A percentile compares a stretch with the other conserved stretches of the same genome.
Evolutionary conservation across 2,329 filamentous ascomycete species (phyloP).

Genomic region (Talaromyces sp.): DNA sequence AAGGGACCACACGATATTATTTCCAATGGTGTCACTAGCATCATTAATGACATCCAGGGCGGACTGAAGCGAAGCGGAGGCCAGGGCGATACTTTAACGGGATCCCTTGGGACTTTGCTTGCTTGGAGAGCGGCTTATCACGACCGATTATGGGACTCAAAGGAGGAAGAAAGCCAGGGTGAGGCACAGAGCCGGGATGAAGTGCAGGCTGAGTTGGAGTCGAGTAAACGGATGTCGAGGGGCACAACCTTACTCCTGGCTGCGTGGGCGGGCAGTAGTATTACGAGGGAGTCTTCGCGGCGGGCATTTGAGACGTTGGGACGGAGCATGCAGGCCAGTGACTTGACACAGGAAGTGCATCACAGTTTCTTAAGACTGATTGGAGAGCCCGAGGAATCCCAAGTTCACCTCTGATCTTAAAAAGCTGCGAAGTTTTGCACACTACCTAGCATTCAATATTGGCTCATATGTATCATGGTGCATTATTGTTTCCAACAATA

Average conservation of each 20-base stretch:
- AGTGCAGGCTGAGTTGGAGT: constrained; percentile 44
- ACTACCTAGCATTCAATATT: too few relatives aligned
- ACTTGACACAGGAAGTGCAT: constrained; percentile 89
- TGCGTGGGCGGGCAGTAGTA: constrained; percentile 81
- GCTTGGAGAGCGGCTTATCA: constrained; percentile 88
- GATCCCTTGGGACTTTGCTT: constrained; percentile 82
- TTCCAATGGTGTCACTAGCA: constrained; percentile 74
- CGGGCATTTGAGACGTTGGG: constrained; percentile 85
- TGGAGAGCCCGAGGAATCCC: constrained; percentile 64
- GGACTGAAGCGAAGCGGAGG: constrained; percentile 89
- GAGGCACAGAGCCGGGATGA: constrained; percentile 43
- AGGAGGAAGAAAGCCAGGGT: constrained; percentile 35
- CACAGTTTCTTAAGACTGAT: constrained; percentile 77
- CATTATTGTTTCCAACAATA: too few relatives aligned
- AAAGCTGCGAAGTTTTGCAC: not conserved
- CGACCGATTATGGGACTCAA: constrained; percentile 72
- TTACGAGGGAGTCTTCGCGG: constrained; percentile 89
- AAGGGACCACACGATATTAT: constrained; percentile 85
- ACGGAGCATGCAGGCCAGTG: constrained; percentile 85
- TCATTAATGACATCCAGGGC: constrained; percentile 75
- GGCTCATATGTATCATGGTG: too few relatives aligned
- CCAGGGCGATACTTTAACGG: constrained; percentile 93
- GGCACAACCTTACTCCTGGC: constrained; percentile 70
- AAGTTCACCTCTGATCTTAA: constrained; percentile 29
- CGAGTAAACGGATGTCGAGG: constrained; percentile 59